phyloP scores from a whole-genome alignment of 306 rosid genomes.

The Herpetospermum pedunculosum region DNA sequence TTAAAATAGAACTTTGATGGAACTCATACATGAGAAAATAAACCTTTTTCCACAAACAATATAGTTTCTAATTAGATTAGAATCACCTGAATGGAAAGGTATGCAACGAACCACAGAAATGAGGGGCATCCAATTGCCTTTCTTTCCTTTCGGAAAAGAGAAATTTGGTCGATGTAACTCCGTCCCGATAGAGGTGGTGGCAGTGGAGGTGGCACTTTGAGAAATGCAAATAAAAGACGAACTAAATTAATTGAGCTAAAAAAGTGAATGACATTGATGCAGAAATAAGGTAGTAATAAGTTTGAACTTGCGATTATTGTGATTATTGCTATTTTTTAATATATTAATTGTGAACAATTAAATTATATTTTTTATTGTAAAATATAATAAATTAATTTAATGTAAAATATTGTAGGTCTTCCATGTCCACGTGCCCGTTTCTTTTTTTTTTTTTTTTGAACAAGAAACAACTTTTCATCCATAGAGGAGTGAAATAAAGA shows the following conservation, averaged over 20 bases:
- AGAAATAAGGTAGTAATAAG: not conserved
- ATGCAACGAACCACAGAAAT: conserved; percentile 48
- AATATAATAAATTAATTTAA: too few relatives aligned
- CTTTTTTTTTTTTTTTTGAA: too few relatives aligned
- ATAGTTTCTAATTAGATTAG: not conserved
- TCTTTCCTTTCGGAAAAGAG: conserved; percentile 46
- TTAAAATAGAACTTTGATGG: not conserved
- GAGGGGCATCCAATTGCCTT: conserved; percentile 79
- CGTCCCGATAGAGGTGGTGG: conserved; percentile 88
- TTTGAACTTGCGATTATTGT: not conserved
- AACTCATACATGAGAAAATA: not conserved
- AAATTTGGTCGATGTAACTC: conserved; percentile 54
- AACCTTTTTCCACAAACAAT: not conserved
- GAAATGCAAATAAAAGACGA: conserved; percentile 32
- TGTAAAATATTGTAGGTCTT: too few relatives aligned
- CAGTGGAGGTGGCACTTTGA: conserved; percentile 87
- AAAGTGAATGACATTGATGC: not conserved
- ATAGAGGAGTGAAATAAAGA: too few relatives aligned
- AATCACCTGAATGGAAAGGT: conserved; percentile 48
- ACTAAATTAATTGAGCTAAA: not conserved
- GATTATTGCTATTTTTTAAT: not conserved
- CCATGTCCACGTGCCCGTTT: too few relatives aligned
- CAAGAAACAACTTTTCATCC: too few relatives aligned
- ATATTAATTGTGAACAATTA: not conserved
- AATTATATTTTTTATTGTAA: not conserved